Evolutionary conservation across 2,329 filamentous ascomycete species (phyloP).

Genomic region (Myriosclerotinia curreyana): DNA sequence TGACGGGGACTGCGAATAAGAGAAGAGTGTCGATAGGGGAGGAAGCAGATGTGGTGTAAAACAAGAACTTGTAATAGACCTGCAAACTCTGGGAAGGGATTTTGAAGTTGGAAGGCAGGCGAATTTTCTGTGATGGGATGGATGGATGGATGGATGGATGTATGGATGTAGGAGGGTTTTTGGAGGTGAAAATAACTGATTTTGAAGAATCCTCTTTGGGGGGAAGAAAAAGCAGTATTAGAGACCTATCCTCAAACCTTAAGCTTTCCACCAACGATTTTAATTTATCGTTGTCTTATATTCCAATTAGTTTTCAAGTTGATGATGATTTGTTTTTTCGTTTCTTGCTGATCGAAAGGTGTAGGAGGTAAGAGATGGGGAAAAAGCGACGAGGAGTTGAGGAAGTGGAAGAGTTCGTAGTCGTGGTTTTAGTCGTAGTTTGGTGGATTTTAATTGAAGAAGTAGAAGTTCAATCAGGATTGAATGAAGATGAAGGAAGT

Average conservation of each 20-base stretch:
- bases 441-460: conserved; percentile 7
- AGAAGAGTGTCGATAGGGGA: conserved; percentile 38
- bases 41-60: conserved; percentile 41
- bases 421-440: no score
- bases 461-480: not conserved
- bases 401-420: not conserved
- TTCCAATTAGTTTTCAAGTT: not conserved
- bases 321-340: not conserved
- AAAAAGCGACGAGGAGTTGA: conserved; percentile 10
- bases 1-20: conserved; percentile 38
- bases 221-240: conserved; percentile 38
- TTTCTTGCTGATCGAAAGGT: conserved; percentile 9
- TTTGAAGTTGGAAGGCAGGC: conserved; percentile 34
- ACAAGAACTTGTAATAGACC: conserved; percentile 29
- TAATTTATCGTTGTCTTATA: conserved; percentile 25
- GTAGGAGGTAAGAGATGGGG: not conserved
- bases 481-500: not conserved
- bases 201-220: conserved; percentile 32
- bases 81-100: conserved; percentile 37
- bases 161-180: conserved; percentile 30
- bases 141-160: not conserved
- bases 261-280: conserved; percentile 34
- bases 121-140: conserved; percentile 17
- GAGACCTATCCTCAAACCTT: conserved; percentile 42
- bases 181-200: conserved; percentile 35